Evolutionary conservation across 257 asterid species (phyloP), one percentile per base, ranked within the genome.

Genomic region (Hygrophila difformis): DNA sequence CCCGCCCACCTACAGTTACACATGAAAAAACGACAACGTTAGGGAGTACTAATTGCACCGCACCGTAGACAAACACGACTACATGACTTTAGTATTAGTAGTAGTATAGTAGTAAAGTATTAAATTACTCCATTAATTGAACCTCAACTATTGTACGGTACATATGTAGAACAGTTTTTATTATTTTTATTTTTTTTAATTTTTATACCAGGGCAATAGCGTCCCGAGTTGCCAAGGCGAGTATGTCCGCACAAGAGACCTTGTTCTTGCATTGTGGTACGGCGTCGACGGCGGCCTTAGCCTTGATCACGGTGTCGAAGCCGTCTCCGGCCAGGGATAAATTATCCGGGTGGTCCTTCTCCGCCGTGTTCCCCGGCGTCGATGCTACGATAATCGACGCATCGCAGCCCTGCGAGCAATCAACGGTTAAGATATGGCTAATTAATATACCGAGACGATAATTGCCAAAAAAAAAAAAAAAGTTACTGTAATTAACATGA

Each of bases 221-320:
- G 22, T 41, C 47, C n/a, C 47, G 47, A 3, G 47, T 6, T 40
- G 56, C 56, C 23, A 41, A 0, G 1, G 47, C 47, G 1, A 41
- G 47, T 5, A 41, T 17, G 17, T 41, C 47, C 7, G 47, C 47
- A 15, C 47, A 41, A 0, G 47, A 41, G 21, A 41, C 47, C 21
- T 41, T 41, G 47, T 41, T 41, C 47, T 41, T 41, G 47, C 47
- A 41, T 18, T 23, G 1, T 13, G 47, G 21, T 21, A 41, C 47
- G 9, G 47, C 47, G 21, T 41, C 47, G 11, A 41, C 47, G 21
- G 47, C 47, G 2, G 47, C 47, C 15, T 17, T 41, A 10, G 47
- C 47, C 17, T 41, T 15, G 20, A 41, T 41, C 5, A 41, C 47
- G 1, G 47, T 41, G 23, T 41, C 47, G 10, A 41, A 41, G 4